Base-by-base conservation (phyloP, 495 filamentous ascomycete species). In the Hypomontagnella monticulosa region DNA sequence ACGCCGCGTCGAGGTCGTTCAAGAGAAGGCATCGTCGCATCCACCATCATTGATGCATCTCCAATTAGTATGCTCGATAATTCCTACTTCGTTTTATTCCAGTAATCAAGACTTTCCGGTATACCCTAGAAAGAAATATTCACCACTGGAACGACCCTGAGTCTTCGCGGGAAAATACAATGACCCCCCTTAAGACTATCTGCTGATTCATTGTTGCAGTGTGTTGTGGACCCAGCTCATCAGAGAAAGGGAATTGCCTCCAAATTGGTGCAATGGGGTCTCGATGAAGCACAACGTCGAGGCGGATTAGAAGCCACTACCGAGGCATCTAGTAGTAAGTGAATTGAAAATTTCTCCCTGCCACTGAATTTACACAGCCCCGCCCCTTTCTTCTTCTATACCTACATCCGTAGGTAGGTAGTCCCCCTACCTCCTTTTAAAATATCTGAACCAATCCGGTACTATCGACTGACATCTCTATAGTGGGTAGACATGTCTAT, bases 401-500 rank as follows among this genome's bases (percentile, higher is more conserved):
- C n/a, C n/a, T n/a, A n/a, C n/a, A n/a, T n/a, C n/a, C n/a, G n/a
- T n/a, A n/a, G n/a, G n/a, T n/a, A n/a, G n/a, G n/a, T n/a, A n/a
- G n/a, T 32, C 4, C 23, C 1, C 36, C 14, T 20, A 30, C 20
- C 7, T 20, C 12, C 19, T 48, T 10, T 14, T 15, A 20, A 14
- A 27, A 3, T 27, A 27, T 27, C 6, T 27, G 23, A 27, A 27
- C 23, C 23, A 6, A 27, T 43, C n/a, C 30, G n/a, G 9, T n/a
- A 1, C 6, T n/a, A 34, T 3, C 34, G 33, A 34, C 32, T 50
- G 12, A 50, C 30, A 43, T 9, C n/a, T 16, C 32, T 36, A 3
- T 23, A 67, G 65, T 80, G 77, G 79, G 79, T 11, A 65, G 79
- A 12, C 68, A 74, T 62, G 78, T 78, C 1, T 81, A 81, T 47